Conservation (phyloP, 768 basidiomycete species). For the Nevesoporus exiguus region DNA sequence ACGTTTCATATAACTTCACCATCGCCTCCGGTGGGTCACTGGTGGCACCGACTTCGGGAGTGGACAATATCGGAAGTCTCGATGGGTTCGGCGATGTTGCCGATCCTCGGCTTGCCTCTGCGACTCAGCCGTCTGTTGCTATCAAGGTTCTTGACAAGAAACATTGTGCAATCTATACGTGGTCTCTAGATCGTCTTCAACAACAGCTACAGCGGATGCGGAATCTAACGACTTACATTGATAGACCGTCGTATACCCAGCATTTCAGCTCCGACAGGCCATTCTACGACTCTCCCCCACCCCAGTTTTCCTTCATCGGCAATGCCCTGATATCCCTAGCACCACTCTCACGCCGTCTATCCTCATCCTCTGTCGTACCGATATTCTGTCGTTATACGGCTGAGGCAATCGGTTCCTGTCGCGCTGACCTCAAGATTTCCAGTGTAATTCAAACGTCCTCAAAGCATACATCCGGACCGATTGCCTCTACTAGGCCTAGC, state of each 20-base stretch:
- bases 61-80: conserved; percentile 82
- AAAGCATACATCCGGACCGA: conserved; percentile 58
- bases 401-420: conserved; percentile 94
- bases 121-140: conserved; percentile 78
- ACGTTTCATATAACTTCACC: conserved; percentile 89
- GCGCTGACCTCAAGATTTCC: conserved; percentile 78
- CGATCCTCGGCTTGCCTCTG: conserved; percentile 72
- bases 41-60: conserved; percentile 74
- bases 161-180: conserved; percentile 83
- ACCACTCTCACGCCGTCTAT: conserved; percentile 71
- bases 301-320: conserved; percentile 91
- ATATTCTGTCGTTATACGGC: conserved; percentile 93
- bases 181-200: conserved; percentile 86
- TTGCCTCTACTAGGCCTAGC: conserved; percentile 65
- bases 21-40: conserved; percentile 81
- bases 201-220: conserved; percentile 93
- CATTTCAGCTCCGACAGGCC: conserved; percentile 94
- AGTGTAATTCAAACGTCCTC: conserved; percentile 58
- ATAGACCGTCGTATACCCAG: conserved; percentile 88
- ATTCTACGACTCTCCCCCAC: conserved; percentile 86
- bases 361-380: conserved; percentile 72
- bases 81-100: conserved; percentile 92
- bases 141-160: conserved; percentile 90
- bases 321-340: conserved; percentile 80
- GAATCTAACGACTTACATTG: conserved; percentile 84